Base-by-base conservation (phyloP, 306 rosid genomes). In the Vigna hirtella region DNA sequence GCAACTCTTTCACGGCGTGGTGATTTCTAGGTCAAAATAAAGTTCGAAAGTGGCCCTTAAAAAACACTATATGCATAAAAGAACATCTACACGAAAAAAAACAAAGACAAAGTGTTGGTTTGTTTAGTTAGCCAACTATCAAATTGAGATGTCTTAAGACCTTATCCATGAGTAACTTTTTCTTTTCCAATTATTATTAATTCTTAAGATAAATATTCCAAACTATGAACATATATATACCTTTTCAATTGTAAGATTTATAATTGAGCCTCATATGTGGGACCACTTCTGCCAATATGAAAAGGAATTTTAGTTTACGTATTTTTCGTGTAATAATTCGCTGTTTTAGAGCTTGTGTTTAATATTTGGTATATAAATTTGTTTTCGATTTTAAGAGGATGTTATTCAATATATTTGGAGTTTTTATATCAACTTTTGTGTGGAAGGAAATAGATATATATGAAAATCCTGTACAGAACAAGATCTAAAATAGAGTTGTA, bases 41-140 rank as follows among this genome's bases (percentile, higher is more conserved):
- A 32, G 24, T 30, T 61, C 6, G 22, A 61, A 30, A 30, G 5
- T 58, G 9, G 51, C 51, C 48, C 51, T 65, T 65, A 49, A 22
- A 66, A 22, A 20, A 43, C 7, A 18, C 49, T 17, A 16, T 11
- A 48, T 30, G 68, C 28, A 73, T 80, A 68, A n/a, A 4, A 64
- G 14, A 61, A 42, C 12, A 9, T 2, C 6, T 6, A 36, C 17
- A 36, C 14, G 9, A 56, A 47, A 42, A 4, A 7, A 18, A 69
- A 79, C 74, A 76, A 58, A 55, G 40, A 82, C 82, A 70, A 72
- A 72, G 8, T 34, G 66, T 67, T 56, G 34, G 83, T 83, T 79
- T 63, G 72, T 58, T 76, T 34, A 47, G 79, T 77, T 77, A 72
- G 50, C 79, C 56, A 77, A 71, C 57, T 7, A 24, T 79, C 42